A percentile compares a stretch with the other conserved stretches of the same genome.
phyloP scores from a whole-genome alignment of 2,329 filamentous ascomycete species.

The Chaetomium sp. region DNA sequence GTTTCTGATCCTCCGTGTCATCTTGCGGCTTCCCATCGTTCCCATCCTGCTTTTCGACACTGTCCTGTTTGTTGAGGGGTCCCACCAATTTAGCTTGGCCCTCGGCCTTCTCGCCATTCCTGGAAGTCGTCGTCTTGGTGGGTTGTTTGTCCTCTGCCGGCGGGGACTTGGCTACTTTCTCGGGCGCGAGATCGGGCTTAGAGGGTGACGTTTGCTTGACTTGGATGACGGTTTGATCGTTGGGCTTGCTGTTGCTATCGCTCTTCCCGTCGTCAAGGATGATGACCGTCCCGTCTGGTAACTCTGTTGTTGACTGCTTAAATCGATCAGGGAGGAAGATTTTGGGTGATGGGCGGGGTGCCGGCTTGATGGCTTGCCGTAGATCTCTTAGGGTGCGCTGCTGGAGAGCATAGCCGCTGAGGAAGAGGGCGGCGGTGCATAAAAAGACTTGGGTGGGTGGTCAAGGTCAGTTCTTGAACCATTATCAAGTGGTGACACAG shows the following conservation, averaged over 20 bases:
- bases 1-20: constrained; percentile 35
- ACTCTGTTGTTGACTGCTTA: constrained; percentile 38
- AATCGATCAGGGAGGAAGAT: constrained; percentile 47
- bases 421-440: constrained; percentile 76
- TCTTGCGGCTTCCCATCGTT: constrained; percentile 6
- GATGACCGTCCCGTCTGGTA: constrained; percentile 41
- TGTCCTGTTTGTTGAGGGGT: no score
- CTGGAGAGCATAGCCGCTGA: constrained; percentile 81
- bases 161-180: not conserved
- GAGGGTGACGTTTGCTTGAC: constrained; percentile 28
- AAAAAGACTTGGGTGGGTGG: constrained; percentile 50
- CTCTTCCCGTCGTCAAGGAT: constrained; percentile 33
- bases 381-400: constrained; percentile 77
- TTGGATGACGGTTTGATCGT: constrained; percentile 27
- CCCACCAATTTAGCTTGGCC: no score
- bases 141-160: not conserved
- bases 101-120: no score
- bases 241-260: constrained; percentile 14
- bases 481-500: not conserved
- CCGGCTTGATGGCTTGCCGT: constrained; percentile 61
- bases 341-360: constrained; percentile 41
- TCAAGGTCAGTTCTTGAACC: not conserved
- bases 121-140: not conserved
- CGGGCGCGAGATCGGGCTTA: constrained; percentile 19
- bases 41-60: not conserved